These are phyloP conservation scores for Alnus glutinosa DNA, from an alignment of 306 rosid genomes.

Conservation along the genomic window DNA sequence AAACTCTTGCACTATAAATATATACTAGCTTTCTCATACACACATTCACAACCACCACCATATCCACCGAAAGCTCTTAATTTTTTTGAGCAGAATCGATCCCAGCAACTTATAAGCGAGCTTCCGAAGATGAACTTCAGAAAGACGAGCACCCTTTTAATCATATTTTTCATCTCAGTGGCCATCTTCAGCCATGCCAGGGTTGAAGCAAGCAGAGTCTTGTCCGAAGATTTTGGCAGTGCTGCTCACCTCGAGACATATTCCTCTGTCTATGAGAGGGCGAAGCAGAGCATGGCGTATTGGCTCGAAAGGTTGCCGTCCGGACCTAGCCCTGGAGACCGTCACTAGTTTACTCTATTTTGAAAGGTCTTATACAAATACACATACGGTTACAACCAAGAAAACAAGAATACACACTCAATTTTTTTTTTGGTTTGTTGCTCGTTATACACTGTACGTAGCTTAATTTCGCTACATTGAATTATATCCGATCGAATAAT, in stretches of 20 bases:
- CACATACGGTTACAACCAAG: not conserved
- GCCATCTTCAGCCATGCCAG: not conserved
- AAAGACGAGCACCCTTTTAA: conserved; percentile 11
- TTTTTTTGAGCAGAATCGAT: not conserved
- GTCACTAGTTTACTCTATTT: conserved; percentile 20
- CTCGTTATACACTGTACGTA: not conserved
- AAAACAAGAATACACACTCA: not conserved
- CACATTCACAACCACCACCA: not conserved
- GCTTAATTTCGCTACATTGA: not conserved
- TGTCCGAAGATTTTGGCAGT: no score
- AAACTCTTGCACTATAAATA: conserved; percentile 18
- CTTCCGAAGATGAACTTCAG: conserved; percentile 25
- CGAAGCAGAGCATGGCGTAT: not conserved
- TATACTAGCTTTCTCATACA: not conserved
- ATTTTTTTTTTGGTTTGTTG: not conserved
- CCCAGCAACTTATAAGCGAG: not conserved
- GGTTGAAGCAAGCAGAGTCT: no score
- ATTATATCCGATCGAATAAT: not conserved
- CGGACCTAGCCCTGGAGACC: conserved; percentile 34
- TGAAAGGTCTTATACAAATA: not conserved
- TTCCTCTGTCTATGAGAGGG: no score
- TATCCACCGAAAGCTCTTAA: not conserved
- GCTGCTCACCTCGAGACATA: no score
- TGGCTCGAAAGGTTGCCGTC: conserved; percentile 37
- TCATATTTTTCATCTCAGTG: conserved; percentile 9